These are phyloP conservation scores for Salix purpurea DNA, from an alignment of 345 rosid genomes.

Conservation along the genomic window DNA sequence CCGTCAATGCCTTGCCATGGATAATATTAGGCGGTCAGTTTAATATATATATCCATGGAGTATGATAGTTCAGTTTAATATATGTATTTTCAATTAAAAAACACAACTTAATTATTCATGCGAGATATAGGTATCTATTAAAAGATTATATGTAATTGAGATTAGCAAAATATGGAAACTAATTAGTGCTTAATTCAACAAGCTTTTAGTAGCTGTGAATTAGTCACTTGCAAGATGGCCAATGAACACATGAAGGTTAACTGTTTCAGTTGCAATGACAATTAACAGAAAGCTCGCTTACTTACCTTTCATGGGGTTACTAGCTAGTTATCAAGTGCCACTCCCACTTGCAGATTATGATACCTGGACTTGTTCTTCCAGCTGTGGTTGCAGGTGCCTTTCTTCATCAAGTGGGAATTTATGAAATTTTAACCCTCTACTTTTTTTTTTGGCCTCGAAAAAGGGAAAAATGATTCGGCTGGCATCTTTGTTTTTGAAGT, in stretches of 20 bases:
- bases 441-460: background rate
- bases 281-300: constrained; percentile 1
- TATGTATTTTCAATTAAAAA: too few species aligned
- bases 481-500: background rate
- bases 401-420: background rate
- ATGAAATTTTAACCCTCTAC: background rate
- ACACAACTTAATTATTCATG: too few species aligned
- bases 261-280: constrained; percentile 11
- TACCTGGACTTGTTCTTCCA: constrained; percentile 1
- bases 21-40: too few species aligned
- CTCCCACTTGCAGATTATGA: constrained; percentile 11
- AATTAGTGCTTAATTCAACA: too few species aligned
- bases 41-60: too few species aligned
- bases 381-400: background rate
- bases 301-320: background rate
- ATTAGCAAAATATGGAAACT: too few species aligned
- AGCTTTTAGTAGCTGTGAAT: background rate
- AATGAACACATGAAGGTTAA: background rate
- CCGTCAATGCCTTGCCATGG: background rate
- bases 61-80: too few species aligned
- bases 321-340: background rate
- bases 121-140: too few species aligned
- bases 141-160: too few species aligned
- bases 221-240: constrained; percentile 10
- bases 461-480: background rate